Evolutionary conservation across 2,329 filamentous ascomycete species (phyloP), one percentile per base, ranked within the genome.

Genomic region (Shiraia bambusicola): DNA sequence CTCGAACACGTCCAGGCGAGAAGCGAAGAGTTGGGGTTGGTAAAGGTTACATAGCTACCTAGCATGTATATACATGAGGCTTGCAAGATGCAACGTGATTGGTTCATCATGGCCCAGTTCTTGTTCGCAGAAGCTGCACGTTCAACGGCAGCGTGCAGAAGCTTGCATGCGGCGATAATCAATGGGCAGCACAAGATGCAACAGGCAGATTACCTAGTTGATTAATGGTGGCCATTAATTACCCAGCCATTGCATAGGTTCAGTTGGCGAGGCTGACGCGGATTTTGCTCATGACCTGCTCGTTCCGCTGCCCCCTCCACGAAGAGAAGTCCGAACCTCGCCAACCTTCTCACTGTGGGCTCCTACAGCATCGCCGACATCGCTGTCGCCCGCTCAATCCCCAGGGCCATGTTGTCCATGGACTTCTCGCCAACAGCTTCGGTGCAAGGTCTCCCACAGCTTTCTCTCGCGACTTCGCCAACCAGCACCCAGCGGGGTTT

Each of bases 401-500:
- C 45, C 50, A 47, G 47, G 34, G 27, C 24, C 32, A 45, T 37
- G 38, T 41, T 42, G 30, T 61, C 61, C 46, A 56, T 63, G 52
- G 19, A 22, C 19, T 62, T 59, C 34, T 62, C 62, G 27, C 65
- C 56, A 42, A 65, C 64, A 28, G 63, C 63, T 22, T 58, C 49
- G 19, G 33, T 49, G 31, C 56, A 55, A 46, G 57, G 54, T 15
- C 49, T 52, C 37, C 41, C 50, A 11, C 40, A 52, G 35, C 63
- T 65, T 34, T 50, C 51, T 17, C 58, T 66, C 38, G 54, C 52
- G 17, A 26, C 33, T 4, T 32, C 37, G 29, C 37, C 37, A 16
- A 51, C 49, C 34, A 64, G 58, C 30, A 61, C 54, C 44, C 52
- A 57, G 24, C 56, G 65, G 28, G 60, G 59, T 17, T 67, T 67